These are phyloP conservation scores for Populus simonii DNA, from an alignment of 345 rosid genomes.

Conservation along the genomic window DNA sequence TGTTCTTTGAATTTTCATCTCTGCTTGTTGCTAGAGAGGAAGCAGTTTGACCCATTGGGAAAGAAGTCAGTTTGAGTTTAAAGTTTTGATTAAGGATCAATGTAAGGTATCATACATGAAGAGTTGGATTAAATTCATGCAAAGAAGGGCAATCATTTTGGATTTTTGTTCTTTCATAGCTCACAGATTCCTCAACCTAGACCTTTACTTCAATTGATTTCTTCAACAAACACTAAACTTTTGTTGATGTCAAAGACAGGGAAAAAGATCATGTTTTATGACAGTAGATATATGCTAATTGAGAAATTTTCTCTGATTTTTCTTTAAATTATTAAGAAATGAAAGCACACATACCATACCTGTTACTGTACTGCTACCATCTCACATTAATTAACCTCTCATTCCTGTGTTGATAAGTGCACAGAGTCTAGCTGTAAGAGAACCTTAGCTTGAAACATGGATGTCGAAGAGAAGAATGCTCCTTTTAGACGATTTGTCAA, in stretches of 20 bases:
- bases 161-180: no score
- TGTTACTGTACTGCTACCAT: background rate
- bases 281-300: background rate
- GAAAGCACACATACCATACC: background rate
- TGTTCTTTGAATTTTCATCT: background rate
- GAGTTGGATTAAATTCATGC: background rate
- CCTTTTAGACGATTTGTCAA: slow-evolving; percentile 8
- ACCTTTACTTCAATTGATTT: background rate
- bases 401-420: background rate
- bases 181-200: background rate
- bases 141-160: background rate
- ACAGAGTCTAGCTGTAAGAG: background rate
- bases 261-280: background rate
- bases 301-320: background rate
- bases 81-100: background rate
- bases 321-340: background rate
- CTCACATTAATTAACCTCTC: background rate
- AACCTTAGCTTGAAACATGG: slow-evolving; percentile 17
- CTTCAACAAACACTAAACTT: background rate
- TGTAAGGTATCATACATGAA: background rate
- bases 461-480: slow-evolving; percentile 18
- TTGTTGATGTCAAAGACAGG: background rate
- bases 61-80: background rate
- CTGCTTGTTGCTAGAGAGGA: background rate
- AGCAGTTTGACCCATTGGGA: background rate